Evolutionary conservation across 2,329 filamentous ascomycete genomes (phyloP), one percentile per base, ranked within the genome.

Genomic region (Cyphellophora attinorum): DNA sequence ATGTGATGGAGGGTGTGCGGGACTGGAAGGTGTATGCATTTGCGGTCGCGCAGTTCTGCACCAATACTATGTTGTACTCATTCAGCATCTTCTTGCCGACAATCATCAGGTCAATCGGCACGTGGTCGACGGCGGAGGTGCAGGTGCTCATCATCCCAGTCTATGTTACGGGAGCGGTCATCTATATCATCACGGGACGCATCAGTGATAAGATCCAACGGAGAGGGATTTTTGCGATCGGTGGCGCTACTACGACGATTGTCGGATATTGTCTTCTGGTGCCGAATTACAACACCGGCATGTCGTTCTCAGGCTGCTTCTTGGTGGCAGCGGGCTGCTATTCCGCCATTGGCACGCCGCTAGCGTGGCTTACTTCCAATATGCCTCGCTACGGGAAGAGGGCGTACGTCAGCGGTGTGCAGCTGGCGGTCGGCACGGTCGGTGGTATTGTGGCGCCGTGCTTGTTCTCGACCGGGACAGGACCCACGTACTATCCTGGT

Each of bases 101-200:
- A 33, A 56, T 61, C 33, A 58, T 61, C 36, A 43, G 48, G n/a
- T 51, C 53, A 6, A 53, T 61, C 12, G 58, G 58, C 4, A 58
- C 56, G 35, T 50, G 49, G 1, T 32, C 50, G 6, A 19, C 27
- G 3, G 29, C 42, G 4, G 19, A 33, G 11, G 35, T 83, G 0
- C 85, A 93, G 66, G 82, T 76, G 4, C 74, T 93, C 40, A 75
- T 79, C 21, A 83, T 83, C 0, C 84, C 84, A 0, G 85, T 85
- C 0, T 91, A 86, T 56, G 69, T 93, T 6, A 55, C 79, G 45
- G 72, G 85, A 33, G 93, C 93, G 54, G 37, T 75, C 34, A 52
- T 71, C 0, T 86, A 85, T 52, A 72, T 86, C 54, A 44, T 64
- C 6, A 63, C 74, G 2, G 81, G 81, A 0, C 72, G 68, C 47